Conservation (phyloP, 352 stramenopile species). For the Phytopythium mirpurense region DNA sequence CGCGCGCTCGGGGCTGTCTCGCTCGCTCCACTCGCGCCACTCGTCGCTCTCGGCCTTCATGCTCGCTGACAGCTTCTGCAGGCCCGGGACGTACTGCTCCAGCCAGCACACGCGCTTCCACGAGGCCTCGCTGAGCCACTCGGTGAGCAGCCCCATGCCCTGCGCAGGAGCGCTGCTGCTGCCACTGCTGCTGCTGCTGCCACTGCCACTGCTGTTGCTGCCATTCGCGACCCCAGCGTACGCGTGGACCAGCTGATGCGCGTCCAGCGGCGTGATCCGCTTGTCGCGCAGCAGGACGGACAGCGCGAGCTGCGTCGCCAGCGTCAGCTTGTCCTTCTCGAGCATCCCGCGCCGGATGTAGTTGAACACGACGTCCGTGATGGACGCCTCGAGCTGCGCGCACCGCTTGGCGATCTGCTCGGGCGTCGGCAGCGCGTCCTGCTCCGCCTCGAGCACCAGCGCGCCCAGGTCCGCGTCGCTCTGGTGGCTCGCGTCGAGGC, state of each 20-base stretch:
- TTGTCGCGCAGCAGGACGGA: slow-evolving; percentile 83
- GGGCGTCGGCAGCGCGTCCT: slow-evolving; percentile 51
- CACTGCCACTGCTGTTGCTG: too few relatives aligned
- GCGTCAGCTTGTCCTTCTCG: slow-evolving; percentile 91
- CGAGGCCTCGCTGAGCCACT: slow-evolving; percentile 87
- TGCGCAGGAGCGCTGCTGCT: not conserved
- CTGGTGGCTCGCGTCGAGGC: not conserved
- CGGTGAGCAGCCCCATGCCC: slow-evolving; percentile 88
- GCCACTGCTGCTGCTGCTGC: slow-evolving; percentile 13
- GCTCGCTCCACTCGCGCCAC: slow-evolving; percentile 93
- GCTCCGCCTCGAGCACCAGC: slow-evolving; percentile 55
- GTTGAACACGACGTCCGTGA: slow-evolving; percentile 90
- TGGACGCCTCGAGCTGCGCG: slow-evolving; percentile 50
- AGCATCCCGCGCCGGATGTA: slow-evolving; percentile 94
- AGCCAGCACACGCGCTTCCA: slow-evolving; percentile 91
- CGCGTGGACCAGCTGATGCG: slow-evolving; percentile 75
- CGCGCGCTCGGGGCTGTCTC: slow-evolving; percentile 86
- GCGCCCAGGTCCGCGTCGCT: slow-evolving; percentile 58
- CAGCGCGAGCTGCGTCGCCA: slow-evolving; percentile 91
- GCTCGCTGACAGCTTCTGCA: slow-evolving; percentile 90
- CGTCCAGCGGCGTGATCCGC: slow-evolving; percentile 43
- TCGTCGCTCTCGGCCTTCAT: slow-evolving; percentile 96
- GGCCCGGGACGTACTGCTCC: slow-evolving; percentile 75
- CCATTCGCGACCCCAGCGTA: too few relatives aligned
- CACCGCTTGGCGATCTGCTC: slow-evolving; percentile 54